phyloP scores from a whole-genome alignment of 1,139 yeast species.

The Yamadazyma triangularis region DNA sequence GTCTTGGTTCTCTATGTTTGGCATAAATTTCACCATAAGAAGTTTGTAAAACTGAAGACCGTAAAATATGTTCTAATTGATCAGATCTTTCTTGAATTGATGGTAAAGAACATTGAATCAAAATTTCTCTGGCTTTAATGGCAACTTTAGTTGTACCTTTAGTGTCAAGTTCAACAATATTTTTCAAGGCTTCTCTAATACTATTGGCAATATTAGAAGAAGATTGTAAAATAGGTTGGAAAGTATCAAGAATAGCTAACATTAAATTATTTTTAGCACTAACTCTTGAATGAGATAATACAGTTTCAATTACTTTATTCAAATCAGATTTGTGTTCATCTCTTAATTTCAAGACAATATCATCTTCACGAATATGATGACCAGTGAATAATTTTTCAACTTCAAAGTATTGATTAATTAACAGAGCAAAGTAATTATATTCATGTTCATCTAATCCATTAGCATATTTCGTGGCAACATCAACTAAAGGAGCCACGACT shows the following conservation, averaged over 20 bases:
- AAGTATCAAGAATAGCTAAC: conserved; percentile 76
- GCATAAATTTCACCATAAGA: conserved; percentile 79
- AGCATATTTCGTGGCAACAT: conserved; percentile 64
- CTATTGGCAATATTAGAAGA: conserved; percentile 64
- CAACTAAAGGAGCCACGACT: conserved; percentile 67
- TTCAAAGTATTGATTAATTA: conserved; percentile 67
- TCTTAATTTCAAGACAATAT: conserved; percentile 77
- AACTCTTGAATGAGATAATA: conserved; percentile 87
- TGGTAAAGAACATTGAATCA: conserved; percentile 94
- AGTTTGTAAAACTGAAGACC: conserved; percentile 86
- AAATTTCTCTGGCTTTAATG: conserved; percentile 92
- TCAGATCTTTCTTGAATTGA: conserved; percentile 94
- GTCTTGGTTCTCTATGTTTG: conserved; percentile 77
- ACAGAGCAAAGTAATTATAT: conserved; percentile 62
- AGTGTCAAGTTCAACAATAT: conserved; percentile 81
- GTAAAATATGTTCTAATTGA: conserved; percentile 92
- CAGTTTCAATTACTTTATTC: conserved; percentile 63
- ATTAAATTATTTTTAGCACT: conserved; percentile 89
- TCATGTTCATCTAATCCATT: conserved; percentile 84
- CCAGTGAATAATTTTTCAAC: conserved; percentile 79
- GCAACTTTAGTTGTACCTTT: conserved; percentile 92
- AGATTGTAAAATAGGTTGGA: conserved; percentile 71
- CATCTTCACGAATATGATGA: conserved; percentile 73
- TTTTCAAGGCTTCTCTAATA: conserved; percentile 67
- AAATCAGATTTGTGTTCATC: conserved; percentile 82